Evolutionary conservation across 1,139 yeast genomes (phyloP), one percentile per base, ranked within the genome.

Genomic region (Arxiozyma slooffiae): DNA sequence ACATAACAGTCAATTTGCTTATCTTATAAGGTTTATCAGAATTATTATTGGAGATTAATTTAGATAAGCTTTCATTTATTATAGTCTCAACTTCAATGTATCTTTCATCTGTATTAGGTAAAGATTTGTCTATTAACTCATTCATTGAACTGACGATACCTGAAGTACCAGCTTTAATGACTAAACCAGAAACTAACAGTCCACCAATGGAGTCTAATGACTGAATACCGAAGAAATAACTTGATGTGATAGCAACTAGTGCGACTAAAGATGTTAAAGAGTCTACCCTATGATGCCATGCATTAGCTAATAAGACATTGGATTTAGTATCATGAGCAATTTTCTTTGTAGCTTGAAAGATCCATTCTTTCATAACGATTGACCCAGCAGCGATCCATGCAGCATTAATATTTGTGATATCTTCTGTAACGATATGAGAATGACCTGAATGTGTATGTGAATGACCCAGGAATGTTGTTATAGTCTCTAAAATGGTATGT

Each of bases 281-380:
- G 66, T 92, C 98, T n/a, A 92, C 90, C 56, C 98, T 77, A 64
- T 92, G 98, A 66, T 92, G 98, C 97, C 97, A 92, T 3, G 98
- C 98, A 63, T 92, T 92, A 7, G 98, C 98, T 48, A 88, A 82
- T 50, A 92, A 75, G 5, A 92, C 97, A 55, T 88, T 86, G 1
- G 97, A 88, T 61, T 87, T 85, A 34, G 89, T 79, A 54, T 76
- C 72, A 44, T 75, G 72, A 2, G 97, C 97, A 20, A 92, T 81
- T 55, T 80, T 78, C 71, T 83, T 77, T 0, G 98, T 92, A 17
- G 86, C 85, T 52, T 80, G 80, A 69, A 80, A 92, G 46, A 92
- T 79, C 76, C 95, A 76, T 67, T 92, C 98, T 64, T 92, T 92
- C 47, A 89, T 78, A 3, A 76, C 77, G 53, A 92, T 87, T 1